A percentile compares a stretch with the other conserved stretches of the same genome.
Conservation (phyloP, 2,329 filamentous ascomycete genomes). For the Colletotrichum camelliae region DNA sequence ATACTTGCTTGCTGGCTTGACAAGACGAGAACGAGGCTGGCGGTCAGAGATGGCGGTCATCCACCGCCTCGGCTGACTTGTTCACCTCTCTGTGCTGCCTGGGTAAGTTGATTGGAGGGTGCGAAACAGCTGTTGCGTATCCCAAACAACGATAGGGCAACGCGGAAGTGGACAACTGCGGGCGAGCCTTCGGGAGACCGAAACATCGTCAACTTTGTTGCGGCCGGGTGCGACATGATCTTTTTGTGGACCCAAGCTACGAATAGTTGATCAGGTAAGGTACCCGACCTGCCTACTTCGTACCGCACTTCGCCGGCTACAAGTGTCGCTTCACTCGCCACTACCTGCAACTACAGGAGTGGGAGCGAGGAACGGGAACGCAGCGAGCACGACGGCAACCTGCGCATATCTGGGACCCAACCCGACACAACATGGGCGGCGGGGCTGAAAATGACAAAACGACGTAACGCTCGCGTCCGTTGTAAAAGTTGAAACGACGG, state of each 20-base stretch:
- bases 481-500: conserved; percentile 6
- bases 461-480: background rate
- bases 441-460: background rate
- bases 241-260: background rate
- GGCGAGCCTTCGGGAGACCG: background rate
- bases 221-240: background rate
- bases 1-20: background rate
- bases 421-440: background rate
- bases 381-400: background rate
- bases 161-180: background rate
- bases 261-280: background rate
- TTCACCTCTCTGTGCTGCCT: background rate
- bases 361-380: background rate
- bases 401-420: background rate
- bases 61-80: background rate
- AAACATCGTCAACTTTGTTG: background rate
- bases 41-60: background rate
- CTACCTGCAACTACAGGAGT: background rate
- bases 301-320: background rate
- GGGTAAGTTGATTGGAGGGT: background rate
- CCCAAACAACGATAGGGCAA: background rate
- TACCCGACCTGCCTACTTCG: background rate
- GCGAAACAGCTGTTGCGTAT: background rate
- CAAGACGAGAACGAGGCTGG: background rate
- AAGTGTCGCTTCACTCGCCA: background rate